Evolutionary conservation across 495 filamentous ascomycete species (phyloP).

Genomic region (Aspergillus leporis): DNA sequence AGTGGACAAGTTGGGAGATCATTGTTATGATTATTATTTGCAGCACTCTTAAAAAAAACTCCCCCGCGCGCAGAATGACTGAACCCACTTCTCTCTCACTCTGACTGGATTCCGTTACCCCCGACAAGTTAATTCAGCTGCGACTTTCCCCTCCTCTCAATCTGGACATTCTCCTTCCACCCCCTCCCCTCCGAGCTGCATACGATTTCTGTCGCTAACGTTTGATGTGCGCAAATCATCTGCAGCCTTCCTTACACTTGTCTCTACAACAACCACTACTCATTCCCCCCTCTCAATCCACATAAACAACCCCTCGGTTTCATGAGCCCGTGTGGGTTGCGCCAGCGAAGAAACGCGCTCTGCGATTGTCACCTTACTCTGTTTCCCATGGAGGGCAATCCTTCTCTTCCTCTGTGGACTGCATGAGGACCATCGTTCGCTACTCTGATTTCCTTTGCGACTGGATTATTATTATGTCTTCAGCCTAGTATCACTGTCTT

Average conservation of each 20-base stretch:
- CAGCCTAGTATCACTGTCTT: constrained; percentile 6
- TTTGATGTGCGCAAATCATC: constrained; percentile 25
- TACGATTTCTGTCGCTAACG: constrained; percentile 10
- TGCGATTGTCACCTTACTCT: constrained; percentile 6
- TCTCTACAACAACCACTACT: constrained; percentile 13
- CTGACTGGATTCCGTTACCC: neutral
- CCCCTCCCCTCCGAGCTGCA: constrained; percentile 9
- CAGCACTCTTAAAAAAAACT: neutral
- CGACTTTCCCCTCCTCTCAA: neutral
- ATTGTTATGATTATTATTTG: constrained; percentile 3
- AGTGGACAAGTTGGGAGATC: neutral
- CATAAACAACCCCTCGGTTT: constrained; percentile 8
- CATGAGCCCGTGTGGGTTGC: constrained; percentile 3
- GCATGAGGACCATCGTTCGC: constrained; percentile 19
- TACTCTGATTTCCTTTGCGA: constrained; percentile 13
- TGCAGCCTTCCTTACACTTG: constrained; percentile 14
- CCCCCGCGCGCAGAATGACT: neutral
- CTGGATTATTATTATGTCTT: constrained; percentile 20
- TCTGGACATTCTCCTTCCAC: neutral
- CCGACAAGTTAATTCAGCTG: neutral
- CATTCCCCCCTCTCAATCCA: neutral
- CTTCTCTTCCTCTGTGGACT: constrained; percentile 18
- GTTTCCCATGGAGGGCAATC: constrained; percentile 26
- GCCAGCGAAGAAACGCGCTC: constrained; percentile 4
- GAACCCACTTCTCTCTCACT: neutral